phyloP scores from a whole-genome alignment of 345 rosid genomes.

The Sisymbrium irio region DNA sequence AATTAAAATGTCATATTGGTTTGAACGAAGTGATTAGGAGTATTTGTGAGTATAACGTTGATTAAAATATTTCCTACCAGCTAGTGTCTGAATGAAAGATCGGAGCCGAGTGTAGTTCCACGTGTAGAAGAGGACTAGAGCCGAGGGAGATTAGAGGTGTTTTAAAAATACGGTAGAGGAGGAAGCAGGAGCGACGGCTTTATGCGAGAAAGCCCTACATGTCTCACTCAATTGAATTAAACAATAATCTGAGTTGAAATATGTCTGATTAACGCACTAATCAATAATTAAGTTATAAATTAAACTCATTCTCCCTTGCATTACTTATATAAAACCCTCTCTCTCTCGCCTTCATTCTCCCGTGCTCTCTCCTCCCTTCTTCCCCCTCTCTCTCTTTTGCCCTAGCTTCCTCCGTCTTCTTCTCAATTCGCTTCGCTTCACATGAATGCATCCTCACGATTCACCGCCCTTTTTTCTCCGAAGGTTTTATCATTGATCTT shows the following conservation, averaged over 20 bases:
- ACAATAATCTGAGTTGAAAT: not conserved
- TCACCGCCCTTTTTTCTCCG: not conserved
- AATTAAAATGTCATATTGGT: too few relatives aligned
- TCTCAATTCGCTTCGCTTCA: not conserved
- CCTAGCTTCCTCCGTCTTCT: conserved; percentile 7
- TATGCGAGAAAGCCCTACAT: conserved; percentile 21
- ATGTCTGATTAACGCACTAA: conserved; percentile 22
- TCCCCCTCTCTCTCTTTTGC: not conserved
- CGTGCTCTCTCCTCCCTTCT: not conserved
- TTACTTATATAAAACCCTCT: conserved; percentile 33
- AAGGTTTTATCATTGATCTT: not conserved
- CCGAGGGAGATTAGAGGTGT: too few relatives aligned
- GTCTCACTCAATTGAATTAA: not conserved
- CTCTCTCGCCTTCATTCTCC: not conserved
- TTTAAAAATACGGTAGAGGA: too few relatives aligned
- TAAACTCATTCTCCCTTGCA: conserved; percentile 14
- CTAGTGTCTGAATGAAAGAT: too few relatives aligned
- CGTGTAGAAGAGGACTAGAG: too few relatives aligned
- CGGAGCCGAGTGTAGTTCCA: too few relatives aligned
- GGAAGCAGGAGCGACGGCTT: too few relatives aligned
- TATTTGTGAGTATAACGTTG: too few relatives aligned
- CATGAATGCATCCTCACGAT: not conserved
- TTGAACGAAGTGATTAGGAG: too few relatives aligned
- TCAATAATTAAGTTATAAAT: conserved; percentile 13
- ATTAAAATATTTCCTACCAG: too few relatives aligned